These are phyloP conservation scores for Paramecium sexaurelia DNA, from an alignment of 73 alveolate species.

Conservation along the genomic window DNA sequence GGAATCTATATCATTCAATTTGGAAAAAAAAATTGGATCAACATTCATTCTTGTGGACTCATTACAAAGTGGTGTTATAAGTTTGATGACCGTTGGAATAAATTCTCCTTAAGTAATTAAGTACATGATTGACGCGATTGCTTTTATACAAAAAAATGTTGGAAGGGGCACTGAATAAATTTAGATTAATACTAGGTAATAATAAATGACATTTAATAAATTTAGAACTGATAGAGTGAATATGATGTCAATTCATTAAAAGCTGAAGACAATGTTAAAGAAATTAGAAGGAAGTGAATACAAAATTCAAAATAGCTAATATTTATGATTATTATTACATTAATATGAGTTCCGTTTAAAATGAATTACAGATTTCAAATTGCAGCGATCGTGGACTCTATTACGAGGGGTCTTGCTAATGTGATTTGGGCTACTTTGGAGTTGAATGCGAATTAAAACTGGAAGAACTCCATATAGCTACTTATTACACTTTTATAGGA, in stretches of 20 bases:
- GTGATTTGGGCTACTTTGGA: conserved; percentile 51
- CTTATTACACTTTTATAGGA: conserved; percentile 17
- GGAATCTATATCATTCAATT: conserved; percentile 86
- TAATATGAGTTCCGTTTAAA: conserved; percentile 23
- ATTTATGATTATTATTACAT: conserved; percentile 45
- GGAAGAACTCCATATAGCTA: not conserved
- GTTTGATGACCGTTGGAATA: conserved; percentile 82
- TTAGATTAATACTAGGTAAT: not conserved
- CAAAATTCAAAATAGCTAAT: not conserved
- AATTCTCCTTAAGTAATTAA: conserved; percentile 56
- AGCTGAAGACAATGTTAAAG: not conserved
- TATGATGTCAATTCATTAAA: conserved; percentile 3
- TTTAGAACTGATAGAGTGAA: not conserved
- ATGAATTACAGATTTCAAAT: not conserved
- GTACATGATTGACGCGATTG: conserved; percentile 28
- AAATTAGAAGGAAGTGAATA: not conserved
- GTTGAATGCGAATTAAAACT: not conserved
- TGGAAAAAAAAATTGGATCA: conserved; percentile 83
- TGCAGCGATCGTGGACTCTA: conserved; percentile 27
- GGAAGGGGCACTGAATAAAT: not conserved
- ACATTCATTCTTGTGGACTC: conserved; percentile 83
- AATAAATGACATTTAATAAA: not conserved
- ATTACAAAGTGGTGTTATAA: conserved; percentile 81
- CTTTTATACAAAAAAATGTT: not conserved
- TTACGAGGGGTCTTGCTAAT: conserved; percentile 5